Conservation (phyloP, 345 rosid species). For the Camelina laxa region DNA sequence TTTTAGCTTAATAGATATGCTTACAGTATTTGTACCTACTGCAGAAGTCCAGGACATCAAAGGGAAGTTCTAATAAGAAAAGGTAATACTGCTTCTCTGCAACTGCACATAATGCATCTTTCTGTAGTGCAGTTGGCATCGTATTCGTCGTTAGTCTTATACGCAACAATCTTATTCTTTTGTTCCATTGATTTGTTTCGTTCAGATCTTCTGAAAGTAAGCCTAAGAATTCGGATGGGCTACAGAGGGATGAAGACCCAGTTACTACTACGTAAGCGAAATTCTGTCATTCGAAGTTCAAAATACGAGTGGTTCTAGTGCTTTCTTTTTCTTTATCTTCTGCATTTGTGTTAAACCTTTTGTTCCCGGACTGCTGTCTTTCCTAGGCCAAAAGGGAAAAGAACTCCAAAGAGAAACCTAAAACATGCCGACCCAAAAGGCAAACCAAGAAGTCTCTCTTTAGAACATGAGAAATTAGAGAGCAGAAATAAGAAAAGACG, state of each 20-base stretch:
- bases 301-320: constrained; percentile 11
- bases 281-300: constrained; percentile 22
- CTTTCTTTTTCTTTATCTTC: not conserved
- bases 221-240: constrained; percentile 48
- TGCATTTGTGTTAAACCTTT: constrained; percentile 18
- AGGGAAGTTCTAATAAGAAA: constrained; percentile 51
- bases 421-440: constrained; percentile 43
- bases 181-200: constrained; percentile 30
- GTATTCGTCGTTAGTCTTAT: constrained; percentile 7
- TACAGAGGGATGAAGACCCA: constrained; percentile 52
- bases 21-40: constrained; percentile 34
- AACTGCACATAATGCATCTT: not conserved
- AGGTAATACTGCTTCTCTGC: constrained; percentile 48
- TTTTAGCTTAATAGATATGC: constrained; percentile 21
- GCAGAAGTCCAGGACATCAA: constrained; percentile 64
- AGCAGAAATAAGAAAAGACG: constrained; percentile 54
- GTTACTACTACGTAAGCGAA: constrained; percentile 61
- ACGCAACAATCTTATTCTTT: constrained; percentile 10
- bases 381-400: constrained; percentile 71
- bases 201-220: constrained; percentile 63
- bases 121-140: not conserved
- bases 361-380: constrained; percentile 10
- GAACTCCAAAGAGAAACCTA: constrained; percentile 78
- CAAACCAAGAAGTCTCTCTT: constrained; percentile 45
- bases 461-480: constrained; percentile 51